Conservation (phyloP, 2,329 filamentous ascomycete species). For the Ophidiomyces ophidiicola region DNA sequence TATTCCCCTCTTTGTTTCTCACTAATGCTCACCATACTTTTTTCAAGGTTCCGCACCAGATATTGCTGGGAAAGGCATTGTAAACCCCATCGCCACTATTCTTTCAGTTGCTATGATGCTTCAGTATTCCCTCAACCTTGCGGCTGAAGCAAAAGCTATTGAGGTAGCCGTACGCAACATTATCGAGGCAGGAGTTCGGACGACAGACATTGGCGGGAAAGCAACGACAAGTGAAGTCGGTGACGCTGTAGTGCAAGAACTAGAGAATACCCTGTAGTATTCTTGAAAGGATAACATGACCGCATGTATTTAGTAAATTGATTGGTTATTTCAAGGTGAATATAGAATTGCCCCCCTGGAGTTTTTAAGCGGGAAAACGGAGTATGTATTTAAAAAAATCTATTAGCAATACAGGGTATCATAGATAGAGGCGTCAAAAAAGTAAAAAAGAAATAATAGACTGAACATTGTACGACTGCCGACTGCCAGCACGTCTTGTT, state of each 20-base stretch:
- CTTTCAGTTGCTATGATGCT: constrained; percentile 93
- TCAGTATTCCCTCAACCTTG: constrained; percentile 75
- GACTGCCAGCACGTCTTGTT: too few relatives aligned
- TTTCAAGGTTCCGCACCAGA: constrained; percentile 67
- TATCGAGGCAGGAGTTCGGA: constrained; percentile 66
- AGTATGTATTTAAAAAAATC: too few relatives aligned
- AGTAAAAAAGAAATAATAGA: background rate
- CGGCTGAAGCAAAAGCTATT: constrained; percentile 62
- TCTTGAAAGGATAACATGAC: background rate
- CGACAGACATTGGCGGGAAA: constrained; percentile 72
- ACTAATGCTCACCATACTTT: background rate
- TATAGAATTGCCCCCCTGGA: too few relatives aligned
- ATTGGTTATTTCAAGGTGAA: too few relatives aligned
- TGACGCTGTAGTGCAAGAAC: constrained; percentile 64
- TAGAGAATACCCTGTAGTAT: constrained; percentile 50
- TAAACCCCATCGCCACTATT: constrained; percentile 85
- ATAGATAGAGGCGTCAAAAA: background rate
- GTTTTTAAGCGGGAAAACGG: too few relatives aligned
- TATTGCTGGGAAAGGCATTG: constrained; percentile 80
- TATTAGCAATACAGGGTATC: too few relatives aligned
- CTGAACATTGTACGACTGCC: too few relatives aligned
- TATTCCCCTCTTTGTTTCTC: constrained; percentile 4
- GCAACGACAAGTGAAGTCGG: constrained; percentile 66
- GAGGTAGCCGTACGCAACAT: constrained; percentile 70
- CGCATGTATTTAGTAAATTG: background rate